Evolutionary conservation across 1,139 yeast species (phyloP).

Genomic region (Candida smagusa): DNA sequence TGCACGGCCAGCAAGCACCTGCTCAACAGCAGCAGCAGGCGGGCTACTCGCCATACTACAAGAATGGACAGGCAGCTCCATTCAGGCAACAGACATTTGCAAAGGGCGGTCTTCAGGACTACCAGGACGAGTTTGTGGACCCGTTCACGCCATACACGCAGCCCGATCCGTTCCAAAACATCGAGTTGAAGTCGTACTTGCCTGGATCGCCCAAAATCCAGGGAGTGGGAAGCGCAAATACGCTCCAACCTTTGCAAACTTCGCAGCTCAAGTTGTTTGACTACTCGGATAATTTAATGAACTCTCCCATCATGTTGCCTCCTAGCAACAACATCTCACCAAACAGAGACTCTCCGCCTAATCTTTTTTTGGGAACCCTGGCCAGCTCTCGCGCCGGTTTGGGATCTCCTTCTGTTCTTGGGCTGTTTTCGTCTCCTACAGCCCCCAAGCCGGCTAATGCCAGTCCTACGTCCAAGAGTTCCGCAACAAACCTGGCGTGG

Average conservation of each 20-base stretch:
- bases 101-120: not conserved
- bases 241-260: slow-evolving; percentile 5
- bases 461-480: slow-evolving; percentile 4
- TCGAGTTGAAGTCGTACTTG: slow-evolving; percentile 17
- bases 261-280: slow-evolving; percentile 19
- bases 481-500: slow-evolving; percentile 1
- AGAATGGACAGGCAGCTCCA: too few relatives aligned
- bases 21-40: slow-evolving; percentile 11
- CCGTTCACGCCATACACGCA: slow-evolving; percentile 3
- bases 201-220: slow-evolving; percentile 18
- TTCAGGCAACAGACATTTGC: too few relatives aligned
- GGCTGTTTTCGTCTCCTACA: not conserved
- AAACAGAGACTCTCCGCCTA: slow-evolving; percentile 25
- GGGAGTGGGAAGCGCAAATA: slow-evolving; percentile 1
- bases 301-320: slow-evolving; percentile 19
- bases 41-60: too few relatives aligned
- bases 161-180: not conserved
- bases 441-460: slow-evolving; percentile 1
- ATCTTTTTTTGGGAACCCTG: slow-evolving; percentile 19
- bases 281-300: slow-evolving; percentile 11
- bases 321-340: slow-evolving; percentile 13
- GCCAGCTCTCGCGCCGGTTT: slow-evolving; percentile 4
- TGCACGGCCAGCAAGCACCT: slow-evolving; percentile 11
- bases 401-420: slow-evolving; percentile 1
- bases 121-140: not conserved